These are phyloP conservation scores for Filobasidium wieringae DNA, from an alignment of 768 basidiomycete species.

Conservation along the genomic window DNA sequence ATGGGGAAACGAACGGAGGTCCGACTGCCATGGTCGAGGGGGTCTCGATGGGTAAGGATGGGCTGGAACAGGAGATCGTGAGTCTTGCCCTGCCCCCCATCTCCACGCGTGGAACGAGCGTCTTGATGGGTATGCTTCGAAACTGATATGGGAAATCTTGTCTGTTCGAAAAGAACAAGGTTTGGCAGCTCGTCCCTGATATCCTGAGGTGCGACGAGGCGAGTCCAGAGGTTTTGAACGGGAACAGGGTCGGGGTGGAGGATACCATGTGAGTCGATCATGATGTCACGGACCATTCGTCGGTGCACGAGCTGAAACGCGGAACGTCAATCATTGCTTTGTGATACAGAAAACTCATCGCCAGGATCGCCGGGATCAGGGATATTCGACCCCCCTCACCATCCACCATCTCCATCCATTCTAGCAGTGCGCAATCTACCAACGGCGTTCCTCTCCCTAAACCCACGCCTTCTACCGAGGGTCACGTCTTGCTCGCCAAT, in stretches of 20 bases:
- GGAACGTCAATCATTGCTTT: no score
- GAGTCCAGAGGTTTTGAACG: neutral
- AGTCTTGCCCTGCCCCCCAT: no score
- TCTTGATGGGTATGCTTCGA: neutral
- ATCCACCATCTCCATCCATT: slow-evolving; percentile 20
- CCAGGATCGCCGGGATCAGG: slow-evolving; percentile 17
- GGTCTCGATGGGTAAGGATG: neutral
- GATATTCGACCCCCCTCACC: slow-evolving; percentile 24
- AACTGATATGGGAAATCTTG: neutral
- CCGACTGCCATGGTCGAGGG: neutral
- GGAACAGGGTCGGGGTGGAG: neutral
- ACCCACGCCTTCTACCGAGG: neutral
- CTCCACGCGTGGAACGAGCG: neutral
- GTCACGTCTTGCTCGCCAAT: neutral
- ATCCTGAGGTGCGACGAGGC: neutral
- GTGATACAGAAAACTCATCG: slow-evolving; percentile 18
- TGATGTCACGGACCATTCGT: neutral
- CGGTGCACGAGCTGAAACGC: neutral
- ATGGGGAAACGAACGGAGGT: neutral
- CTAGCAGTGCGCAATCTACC: slow-evolving; percentile 3
- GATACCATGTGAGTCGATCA: slow-evolving; percentile 19
- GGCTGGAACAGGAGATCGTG: neutral
- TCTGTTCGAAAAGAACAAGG: no score
- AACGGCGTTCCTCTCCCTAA: neutral
- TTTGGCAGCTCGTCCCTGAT: neutral